phyloP scores from a whole-genome alignment of 495 filamentous ascomycete species.

The Chaetomium fimeti region DNA sequence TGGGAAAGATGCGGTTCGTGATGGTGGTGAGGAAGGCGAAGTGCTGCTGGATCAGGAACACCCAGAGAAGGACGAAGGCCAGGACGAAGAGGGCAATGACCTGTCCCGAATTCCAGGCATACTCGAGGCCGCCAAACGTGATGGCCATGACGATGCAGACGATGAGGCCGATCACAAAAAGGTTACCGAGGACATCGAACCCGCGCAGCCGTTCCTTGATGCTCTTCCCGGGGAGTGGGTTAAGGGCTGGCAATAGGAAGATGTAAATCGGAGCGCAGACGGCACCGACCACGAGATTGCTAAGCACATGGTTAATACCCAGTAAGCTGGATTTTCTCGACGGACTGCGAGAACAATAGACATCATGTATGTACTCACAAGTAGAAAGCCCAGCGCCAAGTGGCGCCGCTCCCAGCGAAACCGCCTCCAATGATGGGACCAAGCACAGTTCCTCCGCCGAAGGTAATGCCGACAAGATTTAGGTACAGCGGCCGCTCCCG shows the following conservation, averaged over 20 bases:
- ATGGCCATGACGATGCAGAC: conserved; percentile 2
- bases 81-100: background rate
- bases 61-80: background rate
- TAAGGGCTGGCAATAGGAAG: background rate
- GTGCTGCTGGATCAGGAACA: background rate
- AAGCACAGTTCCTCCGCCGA: background rate
- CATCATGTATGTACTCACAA: background rate
- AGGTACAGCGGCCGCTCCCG: background rate
- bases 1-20: conserved; percentile 13
- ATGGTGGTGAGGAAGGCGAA: conserved; percentile 6
- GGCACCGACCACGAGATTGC: background rate
- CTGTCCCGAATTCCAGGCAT: background rate
- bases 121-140: background rate
- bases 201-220: background rate
- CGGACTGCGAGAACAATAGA: no score
- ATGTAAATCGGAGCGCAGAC: background rate
- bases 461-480: no score
- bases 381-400: conserved; percentile 1
- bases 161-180: background rate
- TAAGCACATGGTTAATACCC: no score
- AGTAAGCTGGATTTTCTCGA: no score
- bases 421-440: background rate
- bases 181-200: background rate
- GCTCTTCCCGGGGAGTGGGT: background rate
- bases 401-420: background rate